phyloP scores from a whole-genome alignment of 202 grass and related monocot species.

The Panicum virgatum region DNA sequence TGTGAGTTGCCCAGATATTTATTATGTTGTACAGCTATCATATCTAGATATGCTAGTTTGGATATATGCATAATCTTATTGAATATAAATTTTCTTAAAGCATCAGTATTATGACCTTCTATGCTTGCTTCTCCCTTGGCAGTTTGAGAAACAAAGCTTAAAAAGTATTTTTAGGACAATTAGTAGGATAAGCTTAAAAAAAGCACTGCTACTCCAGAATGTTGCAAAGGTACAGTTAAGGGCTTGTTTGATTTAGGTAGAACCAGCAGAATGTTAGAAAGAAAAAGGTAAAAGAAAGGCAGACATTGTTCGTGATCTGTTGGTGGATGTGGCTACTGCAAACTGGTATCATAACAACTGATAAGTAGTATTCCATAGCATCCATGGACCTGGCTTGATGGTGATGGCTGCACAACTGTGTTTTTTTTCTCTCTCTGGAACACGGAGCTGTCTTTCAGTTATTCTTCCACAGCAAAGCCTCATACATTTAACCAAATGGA shows the following conservation, averaged over 20 bases:
- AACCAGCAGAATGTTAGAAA: neutral
- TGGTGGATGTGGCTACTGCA: neutral
- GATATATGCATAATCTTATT: neutral
- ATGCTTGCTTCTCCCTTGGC: neutral
- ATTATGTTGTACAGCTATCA: neutral
- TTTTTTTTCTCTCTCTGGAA: neutral
- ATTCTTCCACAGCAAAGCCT: slow-evolving; percentile 35
- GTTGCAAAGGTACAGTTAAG: slow-evolving; percentile 7
- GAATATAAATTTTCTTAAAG: slow-evolving; percentile 7
- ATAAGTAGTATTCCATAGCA: slow-evolving; percentile 11
- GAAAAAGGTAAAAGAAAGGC: neutral
- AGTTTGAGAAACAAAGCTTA: neutral
- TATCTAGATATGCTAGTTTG: neutral
- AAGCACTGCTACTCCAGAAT: slow-evolving; percentile 6
- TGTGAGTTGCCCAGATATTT: slow-evolving; percentile 15
- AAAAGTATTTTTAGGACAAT: neutral
- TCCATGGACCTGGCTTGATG: slow-evolving; percentile 31
- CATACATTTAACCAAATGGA: slow-evolving; percentile 49
- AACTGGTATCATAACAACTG: slow-evolving; percentile 34
- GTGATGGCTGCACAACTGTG: slow-evolving; percentile 16
- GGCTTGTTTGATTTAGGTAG: slow-evolving; percentile 24
- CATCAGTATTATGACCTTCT: neutral
- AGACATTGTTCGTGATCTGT: slow-evolving; percentile 36
- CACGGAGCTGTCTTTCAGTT: slow-evolving; percentile 17
- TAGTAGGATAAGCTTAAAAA: neutral